A percentile compares a stretch with the other conserved stretches of the same genome.
Conservation (phyloP, 805 yeast species). For the Candida maesae region DNA sequence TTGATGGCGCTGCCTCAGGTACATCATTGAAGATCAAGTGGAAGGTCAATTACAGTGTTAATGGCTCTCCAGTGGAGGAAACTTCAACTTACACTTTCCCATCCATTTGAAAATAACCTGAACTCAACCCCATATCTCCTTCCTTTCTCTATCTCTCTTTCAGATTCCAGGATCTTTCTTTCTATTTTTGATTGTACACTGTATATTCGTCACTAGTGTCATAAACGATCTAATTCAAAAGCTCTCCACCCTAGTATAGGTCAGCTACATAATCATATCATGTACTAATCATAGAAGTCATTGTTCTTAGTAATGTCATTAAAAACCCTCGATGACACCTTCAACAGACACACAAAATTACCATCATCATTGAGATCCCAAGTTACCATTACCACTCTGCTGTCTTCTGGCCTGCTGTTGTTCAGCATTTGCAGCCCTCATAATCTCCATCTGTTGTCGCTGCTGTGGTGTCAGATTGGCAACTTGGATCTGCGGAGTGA, state of each 20-base stretch:
- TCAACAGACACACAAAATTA: no score
- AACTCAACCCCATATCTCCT: no score
- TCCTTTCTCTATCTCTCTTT: no score
- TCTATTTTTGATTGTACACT: no score
- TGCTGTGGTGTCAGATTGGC: slow-evolving; percentile 26
- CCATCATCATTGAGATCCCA: no score
- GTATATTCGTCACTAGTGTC: no score
- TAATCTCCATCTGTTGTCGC: slow-evolving; percentile 28
- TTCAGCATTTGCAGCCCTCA: slow-evolving; percentile 25
- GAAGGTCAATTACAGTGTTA: slow-evolving; percentile 56
- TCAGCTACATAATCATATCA: no score
- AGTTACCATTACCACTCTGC: slow-evolving; percentile 1
- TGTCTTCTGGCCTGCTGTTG: slow-evolving; percentile 26
- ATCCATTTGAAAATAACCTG: slow-evolving; percentile 5
- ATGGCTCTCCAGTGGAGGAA: slow-evolving; percentile 48
- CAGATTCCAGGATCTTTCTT: no score
- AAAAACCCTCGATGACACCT: no score
- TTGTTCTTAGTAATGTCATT: background rate
- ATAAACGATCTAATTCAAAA: no score
- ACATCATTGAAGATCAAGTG: slow-evolving; percentile 65
- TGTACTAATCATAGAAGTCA: background rate
- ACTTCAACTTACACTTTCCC: slow-evolving; percentile 50
- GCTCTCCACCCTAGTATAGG: no score
- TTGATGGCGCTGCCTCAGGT: slow-evolving; percentile 34
- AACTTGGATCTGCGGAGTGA: slow-evolving; percentile 1